A percentile compares a stretch with the other conserved stretches of the same genome.
Evolutionary conservation across 257 asterid genomes (phyloP).

Genomic region (Solanum arcanum): DNA sequence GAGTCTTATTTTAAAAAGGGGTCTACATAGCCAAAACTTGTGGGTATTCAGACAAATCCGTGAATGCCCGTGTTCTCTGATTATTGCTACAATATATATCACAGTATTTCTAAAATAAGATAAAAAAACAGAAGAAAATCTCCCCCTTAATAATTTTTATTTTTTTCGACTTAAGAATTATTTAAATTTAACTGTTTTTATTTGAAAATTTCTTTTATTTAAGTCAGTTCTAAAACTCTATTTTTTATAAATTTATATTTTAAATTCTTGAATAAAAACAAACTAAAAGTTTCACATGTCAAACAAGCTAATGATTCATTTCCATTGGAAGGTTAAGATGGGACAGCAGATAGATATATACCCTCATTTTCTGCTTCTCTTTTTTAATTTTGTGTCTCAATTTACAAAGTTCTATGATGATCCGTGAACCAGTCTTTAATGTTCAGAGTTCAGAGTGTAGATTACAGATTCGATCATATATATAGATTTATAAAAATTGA

Average conservation of each 20-base stretch:
- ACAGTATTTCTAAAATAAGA: too few species aligned
- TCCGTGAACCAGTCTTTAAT: slow-evolving; percentile 20
- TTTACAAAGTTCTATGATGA: slow-evolving; percentile 12
- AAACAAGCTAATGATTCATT: slow-evolving; percentile 9
- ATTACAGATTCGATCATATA: too few species aligned
- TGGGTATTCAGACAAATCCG: background rate
- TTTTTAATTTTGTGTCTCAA: background rate
- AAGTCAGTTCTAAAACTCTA: background rate
- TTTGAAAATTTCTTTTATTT: too few species aligned
- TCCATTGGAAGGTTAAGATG: background rate
- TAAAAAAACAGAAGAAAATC: too few species aligned
- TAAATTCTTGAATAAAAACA: slow-evolving; percentile 5
- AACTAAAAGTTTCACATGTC: slow-evolving; percentile 36
- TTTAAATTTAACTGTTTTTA: too few species aligned
- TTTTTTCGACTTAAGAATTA: too few species aligned
- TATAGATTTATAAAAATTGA: too few species aligned
- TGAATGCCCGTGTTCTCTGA: background rate
- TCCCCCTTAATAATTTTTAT: too few species aligned
- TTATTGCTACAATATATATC: too few species aligned
- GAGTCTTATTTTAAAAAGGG: background rate
- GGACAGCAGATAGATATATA: background rate
- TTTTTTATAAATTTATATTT: too few species aligned
- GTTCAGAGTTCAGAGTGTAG: background rate
- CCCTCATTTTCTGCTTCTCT: background rate
- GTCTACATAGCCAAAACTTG: background rate